These are phyloP conservation scores for Beauveria sp. DNA, from an alignment of 2,329 filamentous ascomycete genomes.

Conservation along the genomic window DNA sequence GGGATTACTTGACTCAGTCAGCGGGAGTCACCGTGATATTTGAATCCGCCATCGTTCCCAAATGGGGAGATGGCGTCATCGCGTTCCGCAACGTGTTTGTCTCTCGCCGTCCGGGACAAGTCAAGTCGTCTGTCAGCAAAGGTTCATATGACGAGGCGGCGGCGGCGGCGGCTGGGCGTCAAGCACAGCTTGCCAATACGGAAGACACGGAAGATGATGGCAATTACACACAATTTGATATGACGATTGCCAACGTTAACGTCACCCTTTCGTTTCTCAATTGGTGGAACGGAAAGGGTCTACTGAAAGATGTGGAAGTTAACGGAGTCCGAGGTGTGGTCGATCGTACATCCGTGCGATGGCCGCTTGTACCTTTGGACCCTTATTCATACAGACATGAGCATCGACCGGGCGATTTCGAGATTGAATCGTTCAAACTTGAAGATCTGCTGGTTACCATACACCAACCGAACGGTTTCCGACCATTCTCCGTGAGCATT, in stretches of 20 bases:
- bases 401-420: conserved; percentile 87
- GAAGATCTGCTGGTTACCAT: conserved; percentile 88
- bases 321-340: conserved; percentile 89
- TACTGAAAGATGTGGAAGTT: conserved; percentile 86
- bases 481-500: conserved; percentile 93
- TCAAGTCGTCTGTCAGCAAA: conserved; percentile 77
- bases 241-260: conserved; percentile 91
- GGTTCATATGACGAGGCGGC: conserved; percentile 84
- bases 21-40: conserved; percentile 92
- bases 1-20: conserved; percentile 90
- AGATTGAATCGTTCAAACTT: conserved; percentile 94
- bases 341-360: conserved; percentile 77
- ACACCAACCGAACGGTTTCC: conserved; percentile 81
- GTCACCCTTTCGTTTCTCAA: conserved; percentile 96
- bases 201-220: conserved; percentile 72
- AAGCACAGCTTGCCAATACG: conserved; percentile 28
- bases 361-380: conserved; percentile 57
- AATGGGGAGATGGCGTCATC: conserved; percentile 91
- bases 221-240: conserved; percentile 96
- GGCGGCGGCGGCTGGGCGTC: conserved; percentile 67
- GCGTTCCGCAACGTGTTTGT: conserved; percentile 96
- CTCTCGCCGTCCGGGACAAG: conserved; percentile 78
- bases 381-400: conserved; percentile 82
- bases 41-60: conserved; percentile 94
- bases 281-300: conserved; percentile 96